Evolutionary conservation across 129 eudicot species (phyloP).

Genomic region (Pittosporum tobira): DNA sequence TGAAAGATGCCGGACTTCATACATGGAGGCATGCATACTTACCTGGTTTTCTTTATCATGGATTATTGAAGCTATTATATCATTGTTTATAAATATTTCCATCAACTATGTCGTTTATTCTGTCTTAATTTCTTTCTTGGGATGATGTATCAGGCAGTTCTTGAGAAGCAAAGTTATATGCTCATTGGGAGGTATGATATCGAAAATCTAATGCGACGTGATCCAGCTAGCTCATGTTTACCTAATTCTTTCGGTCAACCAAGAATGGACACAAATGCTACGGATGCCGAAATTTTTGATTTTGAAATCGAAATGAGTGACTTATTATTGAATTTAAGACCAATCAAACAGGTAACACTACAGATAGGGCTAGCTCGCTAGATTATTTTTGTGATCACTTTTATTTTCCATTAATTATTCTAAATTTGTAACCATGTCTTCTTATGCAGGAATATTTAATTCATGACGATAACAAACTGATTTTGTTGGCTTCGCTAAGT

Average conservation of each 20-base stretch:
- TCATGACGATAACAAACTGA: conserved; percentile 93
- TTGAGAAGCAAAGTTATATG: conserved; percentile 99
- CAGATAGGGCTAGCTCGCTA: conserved; percentile 2
- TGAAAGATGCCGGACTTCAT: conserved; percentile 98
- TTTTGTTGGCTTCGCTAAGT: conserved; percentile 83
- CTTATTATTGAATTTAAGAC: conserved; percentile 68
- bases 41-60: conserved; percentile 13
- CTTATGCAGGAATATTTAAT: conserved; percentile 74
- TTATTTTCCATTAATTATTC: background rate
- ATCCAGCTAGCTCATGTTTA: conserved; percentile 82
- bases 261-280: conserved; percentile 26
- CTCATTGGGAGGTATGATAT: conserved; percentile 94
- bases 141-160: conserved; percentile 84
- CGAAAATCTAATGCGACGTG: conserved; percentile 72
- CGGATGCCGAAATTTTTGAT: conserved; percentile 47
- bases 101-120: background rate
- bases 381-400: background rate
- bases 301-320: conserved; percentile 72
- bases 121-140: conserved; percentile 13
- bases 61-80: background rate
- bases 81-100: background rate
- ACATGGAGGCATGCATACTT: conserved; percentile 66
- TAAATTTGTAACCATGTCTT: background rate
- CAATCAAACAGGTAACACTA: conserved; percentile 76
- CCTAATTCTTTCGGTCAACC: conserved; percentile 51